These are phyloP conservation scores for Leptographium wingfieldii DNA, from an alignment of 2,329 filamentous ascomycete genomes.

Conservation along the genomic window DNA sequence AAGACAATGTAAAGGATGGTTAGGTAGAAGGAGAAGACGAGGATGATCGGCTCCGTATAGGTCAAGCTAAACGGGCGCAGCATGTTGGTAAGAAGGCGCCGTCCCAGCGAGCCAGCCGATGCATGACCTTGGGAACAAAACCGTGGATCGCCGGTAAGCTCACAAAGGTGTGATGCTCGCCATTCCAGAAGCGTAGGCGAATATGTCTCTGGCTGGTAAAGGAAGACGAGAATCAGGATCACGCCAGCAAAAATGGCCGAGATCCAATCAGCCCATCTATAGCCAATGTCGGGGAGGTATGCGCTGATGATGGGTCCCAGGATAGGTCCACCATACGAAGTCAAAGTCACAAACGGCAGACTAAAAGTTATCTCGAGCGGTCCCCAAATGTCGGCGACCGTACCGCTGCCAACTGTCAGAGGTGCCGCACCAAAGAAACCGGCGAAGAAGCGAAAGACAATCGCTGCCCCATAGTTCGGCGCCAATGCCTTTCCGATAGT, in stretches of 20 bases:
- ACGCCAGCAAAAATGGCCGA: slow-evolving; percentile 23
- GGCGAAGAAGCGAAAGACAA: slow-evolving; percentile 35
- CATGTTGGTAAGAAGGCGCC: neutral
- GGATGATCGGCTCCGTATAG: slow-evolving; percentile 30
- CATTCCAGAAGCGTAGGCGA: slow-evolving; percentile 30
- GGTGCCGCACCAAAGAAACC: slow-evolving; percentile 28
- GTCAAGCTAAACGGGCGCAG: slow-evolving; percentile 3
- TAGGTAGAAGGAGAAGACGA: slow-evolving; percentile 31
- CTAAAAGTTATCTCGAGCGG: slow-evolving; percentile 33
- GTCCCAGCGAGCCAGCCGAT: slow-evolving; percentile 13
- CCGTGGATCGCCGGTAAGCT: slow-evolving; percentile 28
- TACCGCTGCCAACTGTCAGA: slow-evolving; percentile 26
- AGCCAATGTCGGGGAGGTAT: slow-evolving; percentile 21
- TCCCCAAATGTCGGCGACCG: slow-evolving; percentile 34
- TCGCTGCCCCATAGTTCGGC: slow-evolving; percentile 30
- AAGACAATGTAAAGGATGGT: slow-evolving; percentile 33
- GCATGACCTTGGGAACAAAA: slow-evolving; percentile 33
- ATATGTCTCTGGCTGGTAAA: slow-evolving; percentile 34
- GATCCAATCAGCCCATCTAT: slow-evolving; percentile 35
- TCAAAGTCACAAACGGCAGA: slow-evolving; percentile 37
- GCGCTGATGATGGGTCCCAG: slow-evolving; percentile 12
- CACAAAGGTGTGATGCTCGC: slow-evolving; percentile 28
- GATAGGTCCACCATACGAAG: slow-evolving; percentile 14
- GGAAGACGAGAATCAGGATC: slow-evolving; percentile 21
- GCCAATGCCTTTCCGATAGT: slow-evolving; percentile 33